Evolutionary conservation across 2,329 filamentous ascomycete genomes (phyloP), one percentile per base, ranked within the genome.

Genomic region (Penicillium sp.): DNA sequence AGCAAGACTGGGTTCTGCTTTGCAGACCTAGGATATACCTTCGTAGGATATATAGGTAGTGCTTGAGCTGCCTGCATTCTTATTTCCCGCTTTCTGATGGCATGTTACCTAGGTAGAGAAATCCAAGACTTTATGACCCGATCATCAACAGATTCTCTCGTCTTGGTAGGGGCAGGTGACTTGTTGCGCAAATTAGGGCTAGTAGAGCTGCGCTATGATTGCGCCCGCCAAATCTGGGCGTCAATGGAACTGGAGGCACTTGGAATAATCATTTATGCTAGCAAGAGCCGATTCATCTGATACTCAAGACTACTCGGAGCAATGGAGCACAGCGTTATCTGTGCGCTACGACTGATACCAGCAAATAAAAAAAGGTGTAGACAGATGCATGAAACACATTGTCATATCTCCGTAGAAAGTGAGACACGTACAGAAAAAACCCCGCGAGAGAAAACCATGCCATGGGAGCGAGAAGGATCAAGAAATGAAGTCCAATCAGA

Each of bases 211-310:
- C n/a, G n/a, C n/a, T n/a, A n/a, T n/a, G n/a, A n/a, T n/a, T n/a
- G n/a, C n/a, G n/a, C n/a, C n/a, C n/a, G n/a, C n/a, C n/a, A n/a
- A n/a, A n/a, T n/a, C n/a, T n/a, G n/a, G n/a, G 56, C 57, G n/a
- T 58, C 57, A 11, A 54, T 59, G 53, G 57, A 55, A 4, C 47
- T 59, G 22, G 57, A 53, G 16, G 55, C 55, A 22, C 50, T 59
- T 22, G 49, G 54, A 4, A 40, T 59, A 4, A 23, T 56, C 34
- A 49, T 43, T 10, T 45, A 3, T 16, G 46, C 40, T 8, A 34
- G 3, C 5, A 32, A 36, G n/a, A 41, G 20, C 9, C 27, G 27
- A 23, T 40, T 31, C 20, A 16, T 16, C 37, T 8, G n/a, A 18
- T 3, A 4, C 13, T n/a, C 5, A 22, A 7, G 44, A n/a, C 3